phyloP scores from a whole-genome alignment of 108 stramenopile species.

The Skeletonema tropicum region DNA sequence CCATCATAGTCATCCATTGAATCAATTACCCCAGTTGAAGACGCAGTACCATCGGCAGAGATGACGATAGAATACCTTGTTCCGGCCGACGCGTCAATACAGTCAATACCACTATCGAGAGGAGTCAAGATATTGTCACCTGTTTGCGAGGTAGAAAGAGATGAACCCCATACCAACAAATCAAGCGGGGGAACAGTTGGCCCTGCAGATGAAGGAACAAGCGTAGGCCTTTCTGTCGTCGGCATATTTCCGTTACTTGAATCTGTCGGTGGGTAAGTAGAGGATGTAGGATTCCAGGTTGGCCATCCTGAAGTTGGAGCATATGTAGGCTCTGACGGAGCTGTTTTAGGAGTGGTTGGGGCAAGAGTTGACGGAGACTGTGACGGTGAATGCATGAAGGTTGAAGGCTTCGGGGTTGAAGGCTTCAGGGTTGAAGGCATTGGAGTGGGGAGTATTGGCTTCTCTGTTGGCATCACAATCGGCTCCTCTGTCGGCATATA shows the following conservation, averaged over 20 bases:
- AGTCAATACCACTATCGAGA: slow-evolving; percentile 1
- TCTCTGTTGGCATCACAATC: no score
- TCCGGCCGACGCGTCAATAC: slow-evolving; percentile 37
- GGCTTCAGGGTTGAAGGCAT: neutral
- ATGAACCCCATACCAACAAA: slow-evolving; percentile 44
- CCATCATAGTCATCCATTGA: slow-evolving; percentile 29
- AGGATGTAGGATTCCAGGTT: slow-evolving; percentile 2
- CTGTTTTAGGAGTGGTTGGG: neutral
- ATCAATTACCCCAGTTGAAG: slow-evolving; percentile 28
- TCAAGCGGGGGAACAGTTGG: slow-evolving; percentile 37
- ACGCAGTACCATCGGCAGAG: slow-evolving; percentile 21
- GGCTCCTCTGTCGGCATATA: no score
- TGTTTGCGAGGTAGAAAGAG: slow-evolving; percentile 27
- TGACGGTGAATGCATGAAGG: neutral
- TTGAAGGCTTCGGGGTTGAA: neutral
- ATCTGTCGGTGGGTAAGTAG: neutral
- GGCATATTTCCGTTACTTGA: neutral
- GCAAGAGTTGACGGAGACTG: neutral
- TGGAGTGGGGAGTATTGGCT: neutral
- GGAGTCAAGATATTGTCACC: slow-evolving; percentile 17
- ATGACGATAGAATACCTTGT: slow-evolving; percentile 42
- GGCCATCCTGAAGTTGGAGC: neutral
- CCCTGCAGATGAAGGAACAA: slow-evolving; percentile 4
- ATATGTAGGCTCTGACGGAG: neutral
- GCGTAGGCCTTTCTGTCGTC: slow-evolving; percentile 12